These are phyloP conservation scores for Clohesyomyces aquaticus DNA, from an alignment of 495 filamentous ascomycete species.

Conservation along the genomic window DNA sequence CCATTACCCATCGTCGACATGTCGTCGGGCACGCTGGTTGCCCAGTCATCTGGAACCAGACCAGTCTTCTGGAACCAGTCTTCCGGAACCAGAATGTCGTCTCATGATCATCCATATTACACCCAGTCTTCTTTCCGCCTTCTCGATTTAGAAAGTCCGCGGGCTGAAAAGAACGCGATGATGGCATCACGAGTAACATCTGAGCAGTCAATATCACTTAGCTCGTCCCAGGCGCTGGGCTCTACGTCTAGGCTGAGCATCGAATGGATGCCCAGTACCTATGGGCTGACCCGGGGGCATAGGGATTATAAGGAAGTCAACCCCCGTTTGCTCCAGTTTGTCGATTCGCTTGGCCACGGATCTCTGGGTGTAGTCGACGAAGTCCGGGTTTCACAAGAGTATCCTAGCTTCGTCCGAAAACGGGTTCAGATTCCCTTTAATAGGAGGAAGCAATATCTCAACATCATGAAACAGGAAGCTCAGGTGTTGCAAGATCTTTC, in stretches of 20 bases:
- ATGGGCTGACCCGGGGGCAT: conserved; percentile 8
- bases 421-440: conserved; percentile 20
- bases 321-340: background rate
- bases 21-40: no score
- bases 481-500: conserved; percentile 12
- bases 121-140: no score
- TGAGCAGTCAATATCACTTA: background rate
- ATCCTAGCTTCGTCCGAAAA: conserved; percentile 23
- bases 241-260: no score
- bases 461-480: conserved; percentile 24
- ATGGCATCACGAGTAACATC: no score
- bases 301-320: background rate
- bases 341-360: conserved; percentile 16
- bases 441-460: conserved; percentile 10
- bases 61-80: no score
- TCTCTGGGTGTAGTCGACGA: conserved; percentile 24
- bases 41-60: no score
- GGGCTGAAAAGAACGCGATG: background rate
- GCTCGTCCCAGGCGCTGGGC: background rate
- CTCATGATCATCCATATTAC: no score
- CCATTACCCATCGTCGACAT: no score
- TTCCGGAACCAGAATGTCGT: no score
- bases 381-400: conserved; percentile 9
- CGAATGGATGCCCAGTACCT: conserved; percentile 1
- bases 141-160: no score